These are phyloP conservation scores for Citrullus colocynthis DNA, from an alignment of 306 rosid species.

Conservation along the genomic window DNA sequence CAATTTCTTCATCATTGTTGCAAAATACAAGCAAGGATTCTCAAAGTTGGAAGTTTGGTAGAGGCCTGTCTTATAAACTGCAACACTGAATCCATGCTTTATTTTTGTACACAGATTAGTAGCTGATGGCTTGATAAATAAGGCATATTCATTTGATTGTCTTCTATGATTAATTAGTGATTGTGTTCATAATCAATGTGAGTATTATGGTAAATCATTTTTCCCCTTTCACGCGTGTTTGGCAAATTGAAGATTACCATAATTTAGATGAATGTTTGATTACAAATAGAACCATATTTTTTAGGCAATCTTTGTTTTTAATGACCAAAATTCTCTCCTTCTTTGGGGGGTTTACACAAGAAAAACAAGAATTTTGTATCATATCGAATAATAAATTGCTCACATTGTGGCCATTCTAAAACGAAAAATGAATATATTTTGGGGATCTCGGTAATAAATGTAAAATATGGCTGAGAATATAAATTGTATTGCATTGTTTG, in stretches of 20 bases:
- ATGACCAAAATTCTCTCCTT: background rate
- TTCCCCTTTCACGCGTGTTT: background rate
- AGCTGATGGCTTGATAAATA: background rate
- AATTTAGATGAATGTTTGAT: background rate
- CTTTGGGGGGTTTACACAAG: background rate
- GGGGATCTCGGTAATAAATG: background rate
- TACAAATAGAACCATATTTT: background rate
- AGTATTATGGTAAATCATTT: background rate
- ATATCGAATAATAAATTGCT: background rate
- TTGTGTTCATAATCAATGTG: background rate
- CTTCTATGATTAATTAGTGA: background rate
- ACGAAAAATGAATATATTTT: background rate
- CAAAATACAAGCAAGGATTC: background rate
- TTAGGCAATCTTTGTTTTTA: background rate
- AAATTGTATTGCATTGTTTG: background rate
- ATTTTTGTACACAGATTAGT: background rate
- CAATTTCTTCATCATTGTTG: background rate
- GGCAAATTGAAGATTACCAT: background rate
- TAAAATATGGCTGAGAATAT: background rate
- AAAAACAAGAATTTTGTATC: background rate
- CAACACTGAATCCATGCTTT: background rate
- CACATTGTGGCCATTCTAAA: background rate
- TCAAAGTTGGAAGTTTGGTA: background rate
- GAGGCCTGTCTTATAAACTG: background rate
- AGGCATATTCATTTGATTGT: background rate